Conservation (phyloP, 2,329 filamentous ascomycete genomes). For the Cladosporium sp. region DNA sequence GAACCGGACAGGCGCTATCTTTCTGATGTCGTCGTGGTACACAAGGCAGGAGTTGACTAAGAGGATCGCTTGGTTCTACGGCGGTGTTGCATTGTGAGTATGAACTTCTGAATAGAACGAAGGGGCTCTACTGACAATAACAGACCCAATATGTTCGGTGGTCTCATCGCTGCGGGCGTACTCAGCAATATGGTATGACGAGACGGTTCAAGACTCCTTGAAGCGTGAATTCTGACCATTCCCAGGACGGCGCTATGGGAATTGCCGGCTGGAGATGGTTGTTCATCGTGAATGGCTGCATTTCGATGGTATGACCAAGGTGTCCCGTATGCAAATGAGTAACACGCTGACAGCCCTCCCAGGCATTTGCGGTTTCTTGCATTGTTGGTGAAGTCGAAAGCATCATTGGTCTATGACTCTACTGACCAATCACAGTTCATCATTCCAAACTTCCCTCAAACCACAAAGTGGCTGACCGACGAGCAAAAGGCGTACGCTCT, state of each 20-base stretch:
- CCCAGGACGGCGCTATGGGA: constrained; percentile 31
- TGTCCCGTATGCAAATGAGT: no score
- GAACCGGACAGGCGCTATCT: constrained; percentile 38
- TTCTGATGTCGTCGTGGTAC: constrained; percentile 48
- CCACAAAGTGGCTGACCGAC: constrained; percentile 48
- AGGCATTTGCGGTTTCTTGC: constrained; percentile 15
- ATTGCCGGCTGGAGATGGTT: constrained; percentile 40
- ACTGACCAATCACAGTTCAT: no score
- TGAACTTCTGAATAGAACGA: constrained; percentile 23
- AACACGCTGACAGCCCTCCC: neutral
- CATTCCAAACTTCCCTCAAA: constrained; percentile 50
- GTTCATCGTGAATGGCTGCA: constrained; percentile 36
- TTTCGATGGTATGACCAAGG: constrained; percentile 18
- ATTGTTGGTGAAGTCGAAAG: no score
- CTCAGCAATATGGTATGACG: constrained; percentile 32
- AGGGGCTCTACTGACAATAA: no score
- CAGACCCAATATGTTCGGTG: constrained; percentile 46
- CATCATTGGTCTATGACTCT: no score
- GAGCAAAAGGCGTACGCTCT: constrained; percentile 52
- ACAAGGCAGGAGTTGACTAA: constrained; percentile 41
- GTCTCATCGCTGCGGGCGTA: constrained; percentile 47
- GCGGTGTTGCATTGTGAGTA: constrained; percentile 25
- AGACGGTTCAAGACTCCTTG: no score
- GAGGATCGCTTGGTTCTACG: constrained; percentile 23
- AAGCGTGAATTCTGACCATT: no score